phyloP scores from a whole-genome alignment of 441 rosid genomes.

The Sinapis alba region DNA sequence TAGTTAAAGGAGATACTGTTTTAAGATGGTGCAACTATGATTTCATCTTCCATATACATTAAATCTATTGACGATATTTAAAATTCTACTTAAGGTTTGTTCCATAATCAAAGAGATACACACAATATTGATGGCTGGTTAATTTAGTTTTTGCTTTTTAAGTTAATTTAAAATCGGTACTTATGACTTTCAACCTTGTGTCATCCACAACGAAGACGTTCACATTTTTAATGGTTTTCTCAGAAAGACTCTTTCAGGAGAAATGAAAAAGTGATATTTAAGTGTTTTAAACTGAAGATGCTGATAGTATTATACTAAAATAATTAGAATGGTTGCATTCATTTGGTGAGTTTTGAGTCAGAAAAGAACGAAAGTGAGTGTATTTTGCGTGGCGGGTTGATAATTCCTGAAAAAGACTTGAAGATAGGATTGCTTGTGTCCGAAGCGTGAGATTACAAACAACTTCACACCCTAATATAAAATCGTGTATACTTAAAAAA shows the following conservation, averaged over 20 bases:
- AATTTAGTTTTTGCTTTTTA: background rate
- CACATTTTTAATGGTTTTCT: conserved; percentile 17
- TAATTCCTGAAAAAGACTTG: conserved; percentile 27
- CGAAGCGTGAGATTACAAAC: conserved; percentile 24
- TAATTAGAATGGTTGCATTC: conserved; percentile 1
- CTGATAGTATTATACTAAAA: background rate
- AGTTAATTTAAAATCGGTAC: background rate
- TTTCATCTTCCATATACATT: conserved; percentile 21
- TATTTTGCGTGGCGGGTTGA: conserved; percentile 38
- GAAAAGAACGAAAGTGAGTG: conserved; percentile 37
- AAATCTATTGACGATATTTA: conserved; percentile 3
- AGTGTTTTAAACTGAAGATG: conserved; percentile 13
- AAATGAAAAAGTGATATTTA: conserved; percentile 13
- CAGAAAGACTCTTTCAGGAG: conserved; percentile 18
- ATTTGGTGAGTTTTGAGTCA: conserved; percentile 30
- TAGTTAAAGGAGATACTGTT: conserved; percentile 13
- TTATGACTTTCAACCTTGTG: conserved; percentile 16
- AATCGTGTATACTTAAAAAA: background rate
- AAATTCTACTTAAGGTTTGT: background rate
- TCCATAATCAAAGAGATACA: conserved; percentile 10
- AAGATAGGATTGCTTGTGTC: conserved; percentile 28
- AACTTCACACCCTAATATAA: conserved; percentile 13
- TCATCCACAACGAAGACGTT: conserved; percentile 25
- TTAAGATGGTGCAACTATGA: conserved; percentile 10
- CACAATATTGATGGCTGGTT: conserved; percentile 6